Base-by-base conservation (phyloP, 495 filamentous ascomycete species). In the Podospora didyma region DNA sequence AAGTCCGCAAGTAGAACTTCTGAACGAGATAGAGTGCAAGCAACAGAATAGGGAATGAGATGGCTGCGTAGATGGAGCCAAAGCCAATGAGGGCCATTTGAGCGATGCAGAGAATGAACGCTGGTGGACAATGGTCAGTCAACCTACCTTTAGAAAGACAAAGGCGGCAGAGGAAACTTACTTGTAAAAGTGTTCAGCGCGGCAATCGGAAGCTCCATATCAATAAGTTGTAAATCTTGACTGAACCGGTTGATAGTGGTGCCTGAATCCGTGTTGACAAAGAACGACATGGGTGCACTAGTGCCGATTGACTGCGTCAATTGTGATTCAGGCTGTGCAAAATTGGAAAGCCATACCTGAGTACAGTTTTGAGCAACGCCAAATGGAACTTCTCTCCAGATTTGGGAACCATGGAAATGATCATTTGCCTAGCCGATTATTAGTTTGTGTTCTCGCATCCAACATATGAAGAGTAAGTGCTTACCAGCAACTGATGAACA, bases 1-100 rank as follows among this genome's bases (percentile, higher is more conserved):
- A 86, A 5, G 86, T 89, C 20, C 82, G 77, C 16, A 89, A 74
- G 54, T 89, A 89, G 49, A 79, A 70, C 54, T 79, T 82, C 59
- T 86, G 82, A 6, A 88, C 73, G 28, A 80, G 19, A 55, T 79
- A 86, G 6, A 84, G 53, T 16, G 72, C 63, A 7, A 59, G 2
- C 2, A 65, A 37, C 35, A 67, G 60, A 19, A 68, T 48, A 17
- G 67, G 69, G n/a, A 79, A 64, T 3, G 65, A 61, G 24, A 77
- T 68, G 3, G 79, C 55, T 7, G 64, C 60, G 2, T 81, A 72
- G 66, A 76, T 72, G 22, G 73, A 73, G 26, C 79, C 77, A 24
- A 80, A 73, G 44, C 66, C 73, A 28, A 74, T 69, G 3, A 83
- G 69, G 34, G 51, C 61, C 55, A 65, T 60, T 23, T 78, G 77